Evolutionary conservation across 2,329 filamentous ascomycete genomes (phyloP), one percentile per base, ranked within the genome.

Genomic region (Microsporum canis): DNA sequence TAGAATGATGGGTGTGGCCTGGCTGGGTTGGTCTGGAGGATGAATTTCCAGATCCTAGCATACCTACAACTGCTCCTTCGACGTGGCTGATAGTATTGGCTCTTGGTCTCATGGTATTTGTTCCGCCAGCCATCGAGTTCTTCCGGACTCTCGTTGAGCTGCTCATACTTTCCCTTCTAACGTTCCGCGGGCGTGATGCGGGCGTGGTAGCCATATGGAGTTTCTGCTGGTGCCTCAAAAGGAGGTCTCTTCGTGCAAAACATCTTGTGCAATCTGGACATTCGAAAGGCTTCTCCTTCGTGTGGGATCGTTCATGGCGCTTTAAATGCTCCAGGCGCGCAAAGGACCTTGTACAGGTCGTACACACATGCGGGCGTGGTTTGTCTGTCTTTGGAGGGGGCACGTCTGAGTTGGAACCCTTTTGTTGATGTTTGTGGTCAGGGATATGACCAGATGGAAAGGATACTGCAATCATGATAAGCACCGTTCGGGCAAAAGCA

Each of bases 251-350:
- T 63, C 94, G 85, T 63, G 94, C 94, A 76, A 99, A 99, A 77
- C 94, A 97, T 76, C 94, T 80, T 41, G 89, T 83, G 75, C 94
- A 99, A 74, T 97, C 90, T 33, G 90, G 89, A 70, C 94, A 99
- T 75, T 96, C 91, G 69, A 99, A 99, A 0, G 94, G 94, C 79
- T 99, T 99, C 77, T 99, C 91, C 74, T 99, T 96, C 51, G 91
- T 96, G 73, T 96, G 91, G n/a, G 91, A 96, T 64, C 94, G 85
- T 77, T 97, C 94, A 75, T 99, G 94, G 63, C 94, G 88, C 78
- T 99, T 99, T 67, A 99, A 79, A 74, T 99, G 94, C 77, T 99
- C 94, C 68, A 99, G 79, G 63, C 94, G 86, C 62, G 94, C 94
- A 74, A 99, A 99, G 36, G 89, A 95, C 66, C 94, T 86, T 69